phyloP scores from a whole-genome alignment of 805 yeast species.

The Schwanniomyces yamadae region DNA sequence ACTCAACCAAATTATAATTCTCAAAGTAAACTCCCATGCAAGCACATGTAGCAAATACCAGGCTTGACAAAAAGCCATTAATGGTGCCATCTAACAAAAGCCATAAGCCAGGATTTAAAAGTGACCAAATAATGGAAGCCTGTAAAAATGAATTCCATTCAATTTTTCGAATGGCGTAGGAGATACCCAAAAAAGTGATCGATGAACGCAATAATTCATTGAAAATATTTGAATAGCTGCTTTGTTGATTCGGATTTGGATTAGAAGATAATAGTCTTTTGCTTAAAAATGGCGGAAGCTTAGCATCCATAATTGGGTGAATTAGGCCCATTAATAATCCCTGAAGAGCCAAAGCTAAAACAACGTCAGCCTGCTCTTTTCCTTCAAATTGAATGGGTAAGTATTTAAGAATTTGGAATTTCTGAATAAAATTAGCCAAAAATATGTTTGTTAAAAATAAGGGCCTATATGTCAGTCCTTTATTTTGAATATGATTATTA shows the following conservation, averaged over 20 bases:
- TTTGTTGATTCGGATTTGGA: constrained; percentile 30
- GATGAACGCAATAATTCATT: constrained; percentile 42
- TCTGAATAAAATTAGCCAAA: constrained; percentile 24
- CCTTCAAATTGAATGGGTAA: constrained; percentile 4
- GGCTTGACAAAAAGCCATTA: constrained; percentile 47
- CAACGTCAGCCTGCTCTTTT: constrained; percentile 3
- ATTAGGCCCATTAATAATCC: constrained; percentile 60
- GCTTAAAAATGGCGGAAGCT: constrained; percentile 29
- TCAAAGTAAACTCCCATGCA: constrained; percentile 30
- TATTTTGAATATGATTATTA: constrained; percentile 46
- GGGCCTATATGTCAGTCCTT: constrained; percentile 42
- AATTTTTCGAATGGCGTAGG: constrained; percentile 65
- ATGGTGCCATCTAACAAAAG: constrained; percentile 58
- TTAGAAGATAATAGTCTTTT: constrained; percentile 38
- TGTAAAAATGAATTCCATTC: constrained; percentile 70
- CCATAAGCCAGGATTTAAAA: constrained; percentile 68
- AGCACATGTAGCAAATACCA: constrained; percentile 29
- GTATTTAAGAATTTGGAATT: constrained; percentile 19
- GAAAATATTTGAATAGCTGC: constrained; percentile 25
- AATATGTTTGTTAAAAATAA: constrained; percentile 33
- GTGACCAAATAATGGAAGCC: constrained; percentile 61
- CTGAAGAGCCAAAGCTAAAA: constrained; percentile 40
- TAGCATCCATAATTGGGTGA: constrained; percentile 44
- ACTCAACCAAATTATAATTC: constrained; percentile 21
- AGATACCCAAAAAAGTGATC: constrained; percentile 67